Evolutionary conservation across 73 alveolate genomes (phyloP), one percentile per base, ranked within the genome.

Genomic region (Paramecium sexaurelia): DNA sequence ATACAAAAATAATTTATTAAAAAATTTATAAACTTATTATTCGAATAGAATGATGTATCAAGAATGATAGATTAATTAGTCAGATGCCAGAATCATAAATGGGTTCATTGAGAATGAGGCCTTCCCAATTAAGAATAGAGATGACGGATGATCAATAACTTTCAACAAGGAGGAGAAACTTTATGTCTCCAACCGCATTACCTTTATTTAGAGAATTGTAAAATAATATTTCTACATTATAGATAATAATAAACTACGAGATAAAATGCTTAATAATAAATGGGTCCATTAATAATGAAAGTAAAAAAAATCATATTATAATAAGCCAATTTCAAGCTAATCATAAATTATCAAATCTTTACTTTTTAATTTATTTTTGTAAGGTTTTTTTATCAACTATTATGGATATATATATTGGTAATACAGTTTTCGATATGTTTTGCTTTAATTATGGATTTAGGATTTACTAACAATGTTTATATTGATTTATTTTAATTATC

Each of bases 141-240:
- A 40, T 29, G 40, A 41, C 83, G 3, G 83, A 78, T 39, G 90
- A 78, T 37, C 36, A 78, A 61, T 78, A 78, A 36, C 27, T 78
- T 10, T 78, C 90, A 24, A 78, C 75, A 19, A 40, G 73, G 24
- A 19, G 90, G 47, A 78, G 90, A 15, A 78, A 43, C 19, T 39
- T 78, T 6, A 22, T 78, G 40, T 78, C 90, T 3, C 90, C 90
- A 17, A 78, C 90, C 13, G 43, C 55, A 10, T 22, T 78, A 26
- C 90, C 90, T 17, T 45, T 78, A 78, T 78, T 78, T 43, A 32
- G 90, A 29, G 90, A 78, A 78, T 33, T 78, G 90, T 78, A 78
- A 36, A 29, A 7, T 9, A 37, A 37, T 27, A 11, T 7, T 3
- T 35, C 5, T 19, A 13, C 10, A 27, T 35, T 0, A 33, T 8